A percentile compares a stretch with the other conserved stretches of the same genome.
These are phyloP conservation scores for Euphorbia peplus DNA, from an alignment of 345 rosid species.

Conservation along the genomic window DNA sequence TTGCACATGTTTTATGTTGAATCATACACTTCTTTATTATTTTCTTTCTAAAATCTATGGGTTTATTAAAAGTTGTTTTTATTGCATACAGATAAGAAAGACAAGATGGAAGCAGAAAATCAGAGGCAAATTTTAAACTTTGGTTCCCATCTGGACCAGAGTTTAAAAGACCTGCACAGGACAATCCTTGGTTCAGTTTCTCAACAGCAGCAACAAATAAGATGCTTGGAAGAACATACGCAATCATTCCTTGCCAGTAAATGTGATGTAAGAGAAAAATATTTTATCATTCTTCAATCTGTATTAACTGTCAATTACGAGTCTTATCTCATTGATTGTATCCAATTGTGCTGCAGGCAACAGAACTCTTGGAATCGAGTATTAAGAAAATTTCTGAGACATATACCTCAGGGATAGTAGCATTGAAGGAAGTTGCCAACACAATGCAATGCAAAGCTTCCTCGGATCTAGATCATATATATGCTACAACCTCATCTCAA, in stretches of 20 bases:
- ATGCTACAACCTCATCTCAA: conserved; percentile 43
- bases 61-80: conserved; percentile 1
- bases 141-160: conserved; percentile 86
- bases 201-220: conserved; percentile 78
- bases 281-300: not conserved
- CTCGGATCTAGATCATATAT: conserved; percentile 51
- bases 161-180: conserved; percentile 62
- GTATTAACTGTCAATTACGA: not conserved
- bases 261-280: conserved; percentile 62
- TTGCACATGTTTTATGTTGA: not conserved
- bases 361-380: conserved; percentile 50
- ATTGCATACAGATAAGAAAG: conserved; percentile 56
- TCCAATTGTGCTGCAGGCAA: conserved; percentile 51
- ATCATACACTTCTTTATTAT: not conserved
- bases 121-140: conserved; percentile 58
- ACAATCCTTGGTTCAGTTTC: conserved; percentile 69
- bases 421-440: conserved; percentile 54
- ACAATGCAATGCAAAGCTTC: conserved; percentile 46
- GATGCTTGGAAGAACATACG: conserved; percentile 74
- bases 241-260: conserved; percentile 63
- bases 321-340: conserved; percentile 11
- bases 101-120: conserved; percentile 72
- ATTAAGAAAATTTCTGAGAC: conserved; percentile 51
- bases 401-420: conserved; percentile 47
- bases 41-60: not conserved